Percentiles rank a stretch among this genome's conserved stretches.
Conservation (phyloP, 495 filamentous ascomycete species). For the Penicillium verhagenii region DNA sequence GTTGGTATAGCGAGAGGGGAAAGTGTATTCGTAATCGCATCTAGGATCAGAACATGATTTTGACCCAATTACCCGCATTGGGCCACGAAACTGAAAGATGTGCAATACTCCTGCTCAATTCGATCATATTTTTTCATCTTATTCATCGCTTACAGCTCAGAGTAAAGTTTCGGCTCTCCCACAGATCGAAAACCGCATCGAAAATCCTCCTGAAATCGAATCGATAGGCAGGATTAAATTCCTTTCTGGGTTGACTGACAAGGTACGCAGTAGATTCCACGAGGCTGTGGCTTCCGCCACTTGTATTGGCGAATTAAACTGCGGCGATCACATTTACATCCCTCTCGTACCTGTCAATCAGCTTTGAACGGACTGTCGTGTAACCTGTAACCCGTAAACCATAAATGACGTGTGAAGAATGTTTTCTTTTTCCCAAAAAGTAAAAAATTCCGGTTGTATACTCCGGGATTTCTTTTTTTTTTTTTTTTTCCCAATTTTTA, state of each 20-base stretch:
- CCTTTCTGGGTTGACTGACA: background rate
- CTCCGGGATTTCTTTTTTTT: background rate
- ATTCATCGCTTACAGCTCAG: background rate
- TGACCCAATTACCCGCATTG: background rate
- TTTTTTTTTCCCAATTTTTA: no score
- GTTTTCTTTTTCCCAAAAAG: background rate
- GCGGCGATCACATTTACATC: background rate
- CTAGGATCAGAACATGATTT: background rate
- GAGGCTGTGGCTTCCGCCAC: conserved; percentile 18
- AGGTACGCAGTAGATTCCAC: conserved; percentile 1
- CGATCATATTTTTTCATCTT: background rate
- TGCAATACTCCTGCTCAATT: background rate
- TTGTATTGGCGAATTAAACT: background rate
- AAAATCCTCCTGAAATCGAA: background rate
- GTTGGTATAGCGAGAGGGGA: background rate
- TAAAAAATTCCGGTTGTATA: background rate
- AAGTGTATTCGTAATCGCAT: background rate
- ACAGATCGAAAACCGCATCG: background rate
- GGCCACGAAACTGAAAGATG: background rate
- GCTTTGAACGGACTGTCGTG: background rate
- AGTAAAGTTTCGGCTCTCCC: background rate
- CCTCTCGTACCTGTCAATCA: background rate
- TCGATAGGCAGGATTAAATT: background rate
- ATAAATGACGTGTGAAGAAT: background rate
- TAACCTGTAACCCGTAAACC: background rate